Base-by-base conservation (phyloP, 495 filamentous ascomycete species). In the Lophiotrema nucula region DNA sequence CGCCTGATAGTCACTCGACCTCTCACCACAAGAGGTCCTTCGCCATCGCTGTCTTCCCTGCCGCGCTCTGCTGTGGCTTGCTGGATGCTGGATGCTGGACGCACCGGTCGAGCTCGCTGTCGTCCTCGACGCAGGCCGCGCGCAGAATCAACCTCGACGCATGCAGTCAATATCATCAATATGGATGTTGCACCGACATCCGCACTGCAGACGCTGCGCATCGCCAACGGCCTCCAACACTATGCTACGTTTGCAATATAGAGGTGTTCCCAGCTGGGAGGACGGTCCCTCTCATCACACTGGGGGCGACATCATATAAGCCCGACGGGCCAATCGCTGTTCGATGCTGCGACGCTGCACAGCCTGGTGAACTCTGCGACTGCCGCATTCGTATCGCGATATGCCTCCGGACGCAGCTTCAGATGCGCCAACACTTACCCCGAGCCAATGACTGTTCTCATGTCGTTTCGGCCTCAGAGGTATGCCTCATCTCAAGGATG, bases 311-410 rank as follows among this genome's bases (percentile, higher is more conserved):
- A 43, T 16, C 8, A 10, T 43, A 8, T 16, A 35, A 53, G 3
- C 37, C 49, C 49, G 49, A 41, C 23, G 12, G 19, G 2, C 51
- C 39, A 54, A 54, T 54, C 39, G 16, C n/a, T n/a, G n/a, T n/a
- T n/a, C n/a, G n/a, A n/a, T n/a, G n/a, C n/a, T 38, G 10, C 3
- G 11, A 2, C 27, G 11, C 2, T 22, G 27, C 47, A 50, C 37
- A 53, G 49, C 27, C 47, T 38, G 28, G 31, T 15, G 31, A 35
- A 35, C 31, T 8, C 8, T 35, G 31, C 31, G 31, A 35, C 31
- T 35, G 8, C 31, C 31, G 31, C 31, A 8, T 35, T 35, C 31
- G 31, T 35, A 8, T 35, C 31, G 31, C 31, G 8, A 35, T 35
- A 35, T 35, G 31, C 31, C 31, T 35, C 31, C 31, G 31, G 15